Evolutionary conservation across 495 filamentous ascomycete genomes (phyloP).

Genomic region (Penicillium tannophilum): DNA sequence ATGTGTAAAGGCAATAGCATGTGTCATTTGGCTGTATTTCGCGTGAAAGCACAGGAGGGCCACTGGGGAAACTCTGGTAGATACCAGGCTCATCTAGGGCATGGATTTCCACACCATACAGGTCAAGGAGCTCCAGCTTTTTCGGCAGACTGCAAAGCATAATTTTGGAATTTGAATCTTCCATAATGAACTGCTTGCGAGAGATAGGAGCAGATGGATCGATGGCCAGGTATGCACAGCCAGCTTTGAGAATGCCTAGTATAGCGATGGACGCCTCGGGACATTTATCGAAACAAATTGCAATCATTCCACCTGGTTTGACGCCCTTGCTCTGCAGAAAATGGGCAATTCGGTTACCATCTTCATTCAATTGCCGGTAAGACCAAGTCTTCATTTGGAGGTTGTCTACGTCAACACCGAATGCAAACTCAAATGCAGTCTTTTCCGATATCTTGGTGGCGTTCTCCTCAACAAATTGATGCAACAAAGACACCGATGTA

Average conservation of each 20-base stretch:
- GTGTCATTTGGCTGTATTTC: conserved; percentile 72
- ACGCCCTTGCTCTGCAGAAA: conserved; percentile 37
- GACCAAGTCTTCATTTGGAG: conserved; percentile 40
- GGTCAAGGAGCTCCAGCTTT: conserved; percentile 16
- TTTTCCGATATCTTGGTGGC: conserved; percentile 39
- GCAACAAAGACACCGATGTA: conserved; percentile 28
- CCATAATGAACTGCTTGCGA: conserved; percentile 46
- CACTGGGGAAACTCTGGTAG: conserved; percentile 22
- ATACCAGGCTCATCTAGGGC: conserved; percentile 37
- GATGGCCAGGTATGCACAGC: conserved; percentile 77
- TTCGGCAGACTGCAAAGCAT: conserved; percentile 26
- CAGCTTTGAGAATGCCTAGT: conserved; percentile 52
- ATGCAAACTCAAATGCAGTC: conserved; percentile 46
- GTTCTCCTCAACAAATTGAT: conserved; percentile 49
- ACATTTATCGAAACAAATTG: conserved; percentile 46
- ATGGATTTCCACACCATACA: conserved; percentile 29
- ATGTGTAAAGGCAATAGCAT: conserved; percentile 94
- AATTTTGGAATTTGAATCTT: conserved; percentile 33
- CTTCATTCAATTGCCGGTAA: conserved; percentile 38
- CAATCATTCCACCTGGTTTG: conserved; percentile 37
- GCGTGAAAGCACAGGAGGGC: conserved; percentile 18
- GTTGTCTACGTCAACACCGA: conserved; percentile 24
- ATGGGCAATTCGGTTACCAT: conserved; percentile 42
- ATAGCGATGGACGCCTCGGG: conserved; percentile 46
- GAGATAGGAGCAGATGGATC: conserved; percentile 46